A percentile compares a stretch with the other conserved stretches of the same genome.
Conservation (phyloP, 2,329 filamentous ascomycete species). For the Teratosphaeria viscida region DNA sequence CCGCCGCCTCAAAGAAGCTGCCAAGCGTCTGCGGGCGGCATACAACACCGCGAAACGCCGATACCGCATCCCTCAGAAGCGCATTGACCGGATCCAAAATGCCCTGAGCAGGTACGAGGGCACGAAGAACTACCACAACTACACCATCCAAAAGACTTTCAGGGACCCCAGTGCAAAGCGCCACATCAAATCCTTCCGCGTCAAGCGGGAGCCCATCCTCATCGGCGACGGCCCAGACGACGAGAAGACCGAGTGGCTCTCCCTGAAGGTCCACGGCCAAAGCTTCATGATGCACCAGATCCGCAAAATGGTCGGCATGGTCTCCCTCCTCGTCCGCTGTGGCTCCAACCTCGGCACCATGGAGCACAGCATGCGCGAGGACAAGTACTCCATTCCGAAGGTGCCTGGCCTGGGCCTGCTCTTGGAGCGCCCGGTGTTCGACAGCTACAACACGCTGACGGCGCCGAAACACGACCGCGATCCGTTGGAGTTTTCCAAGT, state of each 20-base stretch:
- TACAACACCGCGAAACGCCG: slow-evolving; percentile 73
- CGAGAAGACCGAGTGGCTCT: slow-evolving; percentile 84
- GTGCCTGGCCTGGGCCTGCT: slow-evolving; percentile 80
- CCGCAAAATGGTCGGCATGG: slow-evolving; percentile 97
- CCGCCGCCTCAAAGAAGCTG: slow-evolving; percentile 31
- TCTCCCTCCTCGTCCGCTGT: slow-evolving; percentile 70
- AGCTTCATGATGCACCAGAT: slow-evolving; percentile 99
- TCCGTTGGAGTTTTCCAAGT: slow-evolving; percentile 67
- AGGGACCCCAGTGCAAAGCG: slow-evolving; percentile 77
- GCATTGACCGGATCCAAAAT: slow-evolving; percentile 64
- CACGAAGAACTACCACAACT: slow-evolving; percentile 93
- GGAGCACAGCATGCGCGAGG: slow-evolving; percentile 58
- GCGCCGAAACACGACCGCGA: slow-evolving; percentile 52
- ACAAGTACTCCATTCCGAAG: slow-evolving; percentile 79
- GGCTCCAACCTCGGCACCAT: slow-evolving; percentile 60
- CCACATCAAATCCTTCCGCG: slow-evolving; percentile 83
- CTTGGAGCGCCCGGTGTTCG: slow-evolving; percentile 84
- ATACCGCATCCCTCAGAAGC: slow-evolving; percentile 66
- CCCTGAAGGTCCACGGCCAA: slow-evolving; percentile 90
- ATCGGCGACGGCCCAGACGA: slow-evolving; percentile 24
- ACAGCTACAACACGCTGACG: slow-evolving; percentile 71
- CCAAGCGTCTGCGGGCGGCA: slow-evolving; percentile 58
- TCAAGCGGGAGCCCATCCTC: slow-evolving; percentile 52
- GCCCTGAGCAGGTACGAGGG: slow-evolving; percentile 68
- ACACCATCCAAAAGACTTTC: slow-evolving; percentile 79